Evolutionary conservation across 2,329 filamentous ascomycete genomes (phyloP).

Genomic region (Fusarium caatingaense): DNA sequence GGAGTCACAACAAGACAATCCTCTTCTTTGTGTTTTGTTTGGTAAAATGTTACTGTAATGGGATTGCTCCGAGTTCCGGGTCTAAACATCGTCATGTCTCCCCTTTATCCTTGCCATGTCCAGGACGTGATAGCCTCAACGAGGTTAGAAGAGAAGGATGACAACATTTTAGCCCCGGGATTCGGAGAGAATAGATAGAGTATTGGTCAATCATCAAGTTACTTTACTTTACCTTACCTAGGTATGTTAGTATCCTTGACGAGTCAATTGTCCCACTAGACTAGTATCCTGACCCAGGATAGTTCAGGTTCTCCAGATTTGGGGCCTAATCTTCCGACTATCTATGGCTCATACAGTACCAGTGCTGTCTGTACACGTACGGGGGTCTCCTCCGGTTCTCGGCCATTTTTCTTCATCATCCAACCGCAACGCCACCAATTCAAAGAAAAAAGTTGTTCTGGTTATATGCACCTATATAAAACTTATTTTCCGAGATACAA

Average conservation of each 20-base stretch:
- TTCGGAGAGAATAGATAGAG: neutral
- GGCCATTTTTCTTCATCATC: slow-evolving; percentile 27
- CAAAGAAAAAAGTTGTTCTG: slow-evolving; percentile 25
- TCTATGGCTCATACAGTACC: slow-evolving; percentile 14
- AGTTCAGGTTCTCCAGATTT: slow-evolving; percentile 9
- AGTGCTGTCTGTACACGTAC: neutral
- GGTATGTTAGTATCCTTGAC: neutral
- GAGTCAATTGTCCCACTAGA: slow-evolving; percentile 23
- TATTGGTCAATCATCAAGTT: neutral
- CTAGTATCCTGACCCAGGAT: slow-evolving; percentile 1
- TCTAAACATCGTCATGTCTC: neutral
- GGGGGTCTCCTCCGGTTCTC: slow-evolving; percentile 35
- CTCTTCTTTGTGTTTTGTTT: neutral
- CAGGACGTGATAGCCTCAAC: neutral
- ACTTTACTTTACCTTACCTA: neutral
- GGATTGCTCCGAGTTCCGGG: neutral
- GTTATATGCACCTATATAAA: neutral
- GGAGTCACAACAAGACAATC: slow-evolving; percentile 13
- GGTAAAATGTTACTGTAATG: neutral
- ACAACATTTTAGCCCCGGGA: neutral
- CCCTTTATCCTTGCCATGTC: neutral
- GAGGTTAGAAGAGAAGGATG: neutral
- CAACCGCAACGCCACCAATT: slow-evolving; percentile 32
- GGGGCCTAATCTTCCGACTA: neutral
- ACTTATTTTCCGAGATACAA: neutral